Percentiles rank a stretch among this genome's conserved stretches.
Evolutionary conservation across 306 rosid species (phyloP).

Genomic region (Mimosa bimucronata): DNA sequence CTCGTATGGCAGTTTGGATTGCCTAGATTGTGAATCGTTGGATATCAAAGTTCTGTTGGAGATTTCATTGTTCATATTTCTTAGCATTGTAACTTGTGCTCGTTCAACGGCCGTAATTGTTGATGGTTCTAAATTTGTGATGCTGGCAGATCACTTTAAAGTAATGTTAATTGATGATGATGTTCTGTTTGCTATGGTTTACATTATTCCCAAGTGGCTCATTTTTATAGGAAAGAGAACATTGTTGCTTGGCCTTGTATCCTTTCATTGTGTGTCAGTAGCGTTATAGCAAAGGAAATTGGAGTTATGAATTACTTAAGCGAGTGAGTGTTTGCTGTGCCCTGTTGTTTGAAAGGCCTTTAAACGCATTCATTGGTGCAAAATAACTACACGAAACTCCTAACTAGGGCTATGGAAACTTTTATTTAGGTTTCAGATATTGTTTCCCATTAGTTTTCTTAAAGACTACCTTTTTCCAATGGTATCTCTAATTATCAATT

Average conservation of each 20-base stretch:
- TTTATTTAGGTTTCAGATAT: background rate
- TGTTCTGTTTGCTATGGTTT: conserved; percentile 4
- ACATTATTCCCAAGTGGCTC: conserved; percentile 19
- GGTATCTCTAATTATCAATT: background rate
- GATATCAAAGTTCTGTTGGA: conserved; percentile 17
- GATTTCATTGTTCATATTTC: conserved; percentile 30
- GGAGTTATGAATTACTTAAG: background rate
- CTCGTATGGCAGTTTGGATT: background rate
- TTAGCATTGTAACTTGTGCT: conserved; percentile 24
- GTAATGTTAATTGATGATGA: conserved; percentile 2
- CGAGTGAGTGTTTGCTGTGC: background rate
- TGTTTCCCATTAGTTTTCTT: background rate
- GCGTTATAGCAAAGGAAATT: background rate
- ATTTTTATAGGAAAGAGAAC: background rate
- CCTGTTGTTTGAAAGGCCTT: background rate
- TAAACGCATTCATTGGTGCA: background rate
- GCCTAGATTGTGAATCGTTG: background rate
- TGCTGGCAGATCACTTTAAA: background rate
- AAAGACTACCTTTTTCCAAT: background rate
- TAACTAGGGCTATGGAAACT: background rate
- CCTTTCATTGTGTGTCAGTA: background rate
- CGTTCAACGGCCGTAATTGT: conserved; percentile 6
- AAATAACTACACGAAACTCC: conserved; percentile 3
- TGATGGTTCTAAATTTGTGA: conserved; percentile 1
- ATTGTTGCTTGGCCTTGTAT: background rate